Evolutionary conservation across 1,284 basidiomycete species (phyloP).

Genomic region (Sparassis latifolia): DNA sequence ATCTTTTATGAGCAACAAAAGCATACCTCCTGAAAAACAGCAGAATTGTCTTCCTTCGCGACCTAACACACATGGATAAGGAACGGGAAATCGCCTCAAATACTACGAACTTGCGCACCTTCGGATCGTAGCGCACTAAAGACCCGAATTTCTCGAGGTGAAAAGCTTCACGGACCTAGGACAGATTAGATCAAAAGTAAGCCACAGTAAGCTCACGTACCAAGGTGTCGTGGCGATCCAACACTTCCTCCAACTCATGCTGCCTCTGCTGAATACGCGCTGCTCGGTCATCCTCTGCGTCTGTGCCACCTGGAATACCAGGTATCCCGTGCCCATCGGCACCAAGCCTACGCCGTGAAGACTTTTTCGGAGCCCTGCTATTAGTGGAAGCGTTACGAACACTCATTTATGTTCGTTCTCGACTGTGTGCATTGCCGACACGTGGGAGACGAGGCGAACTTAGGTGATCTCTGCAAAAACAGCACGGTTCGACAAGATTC

Average conservation of each 20-base stretch:
- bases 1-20: not conserved
- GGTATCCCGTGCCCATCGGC: not conserved
- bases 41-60: slow-evolving; percentile 68
- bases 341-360: not conserved
- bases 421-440: slow-evolving; percentile 11
- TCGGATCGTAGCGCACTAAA: slow-evolving; percentile 70
- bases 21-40: slow-evolving; percentile 68
- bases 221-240: slow-evolving; percentile 69
- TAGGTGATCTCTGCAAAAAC: slow-evolving; percentile 51
- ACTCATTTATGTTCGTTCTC: slow-evolving; percentile 13
- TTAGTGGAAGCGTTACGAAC: slow-evolving; percentile 10
- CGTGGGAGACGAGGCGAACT: slow-evolving; percentile 12
- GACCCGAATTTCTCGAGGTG: slow-evolving; percentile 78
- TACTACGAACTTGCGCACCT: slow-evolving; percentile 31
- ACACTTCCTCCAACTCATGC: slow-evolving; percentile 47
- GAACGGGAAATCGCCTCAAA: not conserved
- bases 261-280: slow-evolving; percentile 53
- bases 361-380: not conserved
- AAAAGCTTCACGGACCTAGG: slow-evolving; percentile 75
- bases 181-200: not conserved
- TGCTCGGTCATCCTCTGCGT: slow-evolving; percentile 28
- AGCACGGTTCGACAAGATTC: slow-evolving; percentile 48
- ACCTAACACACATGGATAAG: slow-evolving; percentile 31
- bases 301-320: not conserved
- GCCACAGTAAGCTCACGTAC: slow-evolving; percentile 36